Base-by-base conservation (phyloP, 2,329 filamentous ascomycete genomes). In the Triangularia setosa region DNA sequence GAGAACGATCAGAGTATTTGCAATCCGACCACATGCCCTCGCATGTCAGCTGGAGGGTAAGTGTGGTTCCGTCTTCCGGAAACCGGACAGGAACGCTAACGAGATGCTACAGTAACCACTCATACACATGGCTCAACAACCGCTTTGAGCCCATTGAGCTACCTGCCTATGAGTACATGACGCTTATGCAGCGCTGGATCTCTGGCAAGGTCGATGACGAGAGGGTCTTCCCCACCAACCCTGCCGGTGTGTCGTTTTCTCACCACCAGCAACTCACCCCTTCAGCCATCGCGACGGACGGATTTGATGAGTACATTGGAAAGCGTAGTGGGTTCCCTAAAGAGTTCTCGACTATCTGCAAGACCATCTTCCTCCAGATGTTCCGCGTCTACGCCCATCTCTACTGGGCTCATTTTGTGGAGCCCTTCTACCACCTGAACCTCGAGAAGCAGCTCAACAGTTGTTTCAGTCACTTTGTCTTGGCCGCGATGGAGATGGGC, bases 351-450 rank as follows among this genome's bases (percentile, higher is more conserved):
- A 83, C 86, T 67, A 91, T 93, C 72, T 91, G 91, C 80, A 90
- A 92, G 79, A 86, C 87, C 54, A 92, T 93, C 70, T 90, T 94
- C 79, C 87, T 91, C 72, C 91, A 94, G 77, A 95, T 96, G 87
- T 94, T 96, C 80, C 88, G 92, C 64, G 91, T 94, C 70, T 96
- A 96, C 73, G 90, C 92, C 55, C 92, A 96, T 77, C 86, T 96
- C 67, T 96, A 96, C 80, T 93, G 93, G 81, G 89, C 90, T 65
- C 92, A 96, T 77, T 96, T 88, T 77, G 77, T 86, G 68, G 87
- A 89, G 65, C 88, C 88, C 7, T 90, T 90, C 76, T 90, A 88
- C 78, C 87, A 90, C 73, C 83, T 90, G 68, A 89, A 87, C 77
- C 77, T 86, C 25, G 84, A 86, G 73, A 86, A 89, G 71, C 87